Base-by-base conservation (phyloP, 768 basidiomycete genomes). In the Tricholoma saponaceum region DNA sequence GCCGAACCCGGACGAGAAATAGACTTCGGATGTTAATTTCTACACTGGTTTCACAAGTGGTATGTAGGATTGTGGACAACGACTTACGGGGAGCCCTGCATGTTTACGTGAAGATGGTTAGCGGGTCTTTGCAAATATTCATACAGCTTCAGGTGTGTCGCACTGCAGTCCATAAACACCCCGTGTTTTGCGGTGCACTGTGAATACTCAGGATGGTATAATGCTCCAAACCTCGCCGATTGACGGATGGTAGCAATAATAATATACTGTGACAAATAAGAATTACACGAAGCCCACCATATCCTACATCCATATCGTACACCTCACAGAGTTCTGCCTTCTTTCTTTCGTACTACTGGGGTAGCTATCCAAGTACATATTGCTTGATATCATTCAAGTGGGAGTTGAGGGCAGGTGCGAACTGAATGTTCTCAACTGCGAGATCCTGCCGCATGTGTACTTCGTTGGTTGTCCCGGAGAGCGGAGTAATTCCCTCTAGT, bases 391-490 rank as follows among this genome's bases (percentile, higher is more conserved):
- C 54, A 51, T 55, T 61, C 39, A 61, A 39, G 41, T 59, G 32
- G 33, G 53, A 53, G 22, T 58, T 49, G 2, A 43, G 54, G 8
- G 55, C 60, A 30, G 60, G 57, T 13, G 54, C 39, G 18, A 70
- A 64, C 10, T 64, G 53, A 28, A 70, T 46, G 5, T 63, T 49
- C 37, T 70, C 66, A 4, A 74, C 78, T 0, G 74, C 76, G 18
- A 90, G 70, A 56, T 84, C 87, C 58, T 91, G 82, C 35, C 73
- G 70, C 85, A 90, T 90, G 60, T 92, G 89, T 22, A 72, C 57
- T 57, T 83, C 79, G 56, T 79, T 78, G 0, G 82, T 88, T 10
- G 90, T 92, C 2, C 92, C 92, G 30, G 87, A 86, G 41, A 95
- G 70, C 0, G 92, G 91, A 0, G 80, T 81, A 59, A 94, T 79